phyloP scores from a whole-genome alignment of 1,284 basidiomycete genomes.

The Phellopilus nigrolimitatus region DNA sequence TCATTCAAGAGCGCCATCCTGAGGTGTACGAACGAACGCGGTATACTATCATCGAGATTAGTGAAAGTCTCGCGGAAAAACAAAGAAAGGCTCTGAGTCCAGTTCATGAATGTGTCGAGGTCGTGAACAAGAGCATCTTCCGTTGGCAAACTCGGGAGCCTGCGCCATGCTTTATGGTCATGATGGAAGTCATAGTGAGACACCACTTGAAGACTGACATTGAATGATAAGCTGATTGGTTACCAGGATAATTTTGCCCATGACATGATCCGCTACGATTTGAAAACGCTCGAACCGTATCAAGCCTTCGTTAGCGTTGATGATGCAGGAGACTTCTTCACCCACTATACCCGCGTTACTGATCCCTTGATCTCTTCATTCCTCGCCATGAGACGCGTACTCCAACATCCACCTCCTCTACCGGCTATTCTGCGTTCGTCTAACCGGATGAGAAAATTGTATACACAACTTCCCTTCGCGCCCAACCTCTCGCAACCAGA shows the following conservation, averaged over 20 bases:
- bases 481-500: conserved; percentile 90
- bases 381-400: conserved; percentile 55
- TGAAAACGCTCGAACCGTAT: conserved; percentile 71
- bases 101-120: conserved; percentile 59
- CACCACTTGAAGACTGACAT: conserved; percentile 17
- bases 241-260: conserved; percentile 93
- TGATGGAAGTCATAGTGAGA: conserved; percentile 91
- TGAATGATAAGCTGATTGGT: conserved; percentile 6
- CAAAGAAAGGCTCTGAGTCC: conserved; percentile 60
- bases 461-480: conserved; percentile 75
- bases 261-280: conserved; percentile 89
- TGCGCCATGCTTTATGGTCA: conserved; percentile 89
- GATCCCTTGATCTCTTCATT: conserved; percentile 82
- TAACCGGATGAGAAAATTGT: conserved; percentile 54
- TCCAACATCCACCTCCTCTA: conserved; percentile 52
- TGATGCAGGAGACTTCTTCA: conserved; percentile 78
- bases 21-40: conserved; percentile 88
- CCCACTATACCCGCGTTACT: conserved; percentile 78
- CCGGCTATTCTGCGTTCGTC: conserved; percentile 55
- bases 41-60: conserved; percentile 95
- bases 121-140: conserved; percentile 84
- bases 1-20: conserved; percentile 73
- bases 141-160: conserved; percentile 76
- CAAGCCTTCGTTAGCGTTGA: conserved; percentile 86
- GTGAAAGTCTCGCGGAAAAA: conserved; percentile 66